These are phyloP conservation scores for Withania somnifera DNA, from an alignment of 305 asterid species.

Conservation along the genomic window DNA sequence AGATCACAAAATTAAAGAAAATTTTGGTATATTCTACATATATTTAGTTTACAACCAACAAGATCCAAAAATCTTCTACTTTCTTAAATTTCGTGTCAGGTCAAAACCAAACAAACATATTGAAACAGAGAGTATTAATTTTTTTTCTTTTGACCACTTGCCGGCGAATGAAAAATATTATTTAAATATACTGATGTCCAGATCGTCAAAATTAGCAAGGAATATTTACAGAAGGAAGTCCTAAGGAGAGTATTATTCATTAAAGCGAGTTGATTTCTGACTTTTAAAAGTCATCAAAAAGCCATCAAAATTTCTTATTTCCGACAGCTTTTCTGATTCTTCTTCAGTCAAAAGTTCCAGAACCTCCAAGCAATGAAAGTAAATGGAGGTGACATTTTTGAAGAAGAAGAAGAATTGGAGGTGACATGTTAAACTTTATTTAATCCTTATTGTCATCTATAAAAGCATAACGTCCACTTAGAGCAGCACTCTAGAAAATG, in stretches of 20 bases:
- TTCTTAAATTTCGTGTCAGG: background rate
- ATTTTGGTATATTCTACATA: background rate
- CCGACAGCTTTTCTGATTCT: background rate
- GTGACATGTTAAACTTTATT: background rate
- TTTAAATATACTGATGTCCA: background rate
- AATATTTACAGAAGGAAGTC: background rate
- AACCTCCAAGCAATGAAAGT: background rate
- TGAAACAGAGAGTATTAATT: background rate
- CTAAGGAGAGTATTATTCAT: background rate
- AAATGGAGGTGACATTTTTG: background rate
- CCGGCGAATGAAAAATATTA: background rate
- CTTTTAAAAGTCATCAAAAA: background rate
- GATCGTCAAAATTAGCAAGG: background rate
- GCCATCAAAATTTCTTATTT: background rate
- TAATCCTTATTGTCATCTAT: background rate
- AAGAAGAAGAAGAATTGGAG: background rate
- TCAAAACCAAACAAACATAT: background rate
- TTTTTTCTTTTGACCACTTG: background rate
- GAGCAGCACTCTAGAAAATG: background rate
- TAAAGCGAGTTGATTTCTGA: background rate
- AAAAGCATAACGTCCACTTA: background rate
- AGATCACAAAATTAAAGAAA: background rate
- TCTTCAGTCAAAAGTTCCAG: background rate
- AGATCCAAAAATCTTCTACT: background rate
- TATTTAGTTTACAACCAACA: background rate